These are phyloP conservation scores for Besnoitia besnoiti DNA, from an alignment of 169 alveolate genomes.

Conservation along the genomic window DNA sequence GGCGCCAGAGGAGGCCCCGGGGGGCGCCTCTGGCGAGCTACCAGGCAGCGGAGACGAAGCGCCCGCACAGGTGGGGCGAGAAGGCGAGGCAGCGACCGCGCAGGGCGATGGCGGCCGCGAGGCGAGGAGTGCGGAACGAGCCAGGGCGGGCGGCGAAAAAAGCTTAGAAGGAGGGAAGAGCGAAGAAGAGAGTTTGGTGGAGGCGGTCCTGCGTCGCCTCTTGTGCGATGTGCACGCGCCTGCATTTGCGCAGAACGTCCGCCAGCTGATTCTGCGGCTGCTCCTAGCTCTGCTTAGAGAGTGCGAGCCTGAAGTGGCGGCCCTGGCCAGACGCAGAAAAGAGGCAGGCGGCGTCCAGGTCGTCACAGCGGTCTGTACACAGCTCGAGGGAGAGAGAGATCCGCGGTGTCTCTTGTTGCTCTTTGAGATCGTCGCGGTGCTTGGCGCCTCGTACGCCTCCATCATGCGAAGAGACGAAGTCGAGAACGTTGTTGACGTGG, in stretches of 20 bases:
- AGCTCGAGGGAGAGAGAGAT: slow-evolving; percentile 69
- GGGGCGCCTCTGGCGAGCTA: neutral
- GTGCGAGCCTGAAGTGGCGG: neutral
- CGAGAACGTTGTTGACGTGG: slow-evolving; percentile 25
- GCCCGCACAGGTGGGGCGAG: neutral
- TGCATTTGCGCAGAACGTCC: slow-evolving; percentile 40
- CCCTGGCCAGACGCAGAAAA: neutral
- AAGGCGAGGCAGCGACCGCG: neutral
- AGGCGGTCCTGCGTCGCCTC: slow-evolving; percentile 18
- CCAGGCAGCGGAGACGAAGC: neutral
- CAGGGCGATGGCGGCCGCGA: neutral
- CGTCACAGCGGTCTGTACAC: slow-evolving; percentile 24
- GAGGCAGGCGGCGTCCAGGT: neutral
- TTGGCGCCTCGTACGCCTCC: slow-evolving; percentile 23
- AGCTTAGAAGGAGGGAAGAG: neutral
- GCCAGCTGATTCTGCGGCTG: slow-evolving; percentile 53
- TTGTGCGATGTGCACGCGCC: slow-evolving; percentile 58
- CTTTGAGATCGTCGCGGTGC: slow-evolving; percentile 29
- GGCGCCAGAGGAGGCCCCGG: slow-evolving; percentile 16
- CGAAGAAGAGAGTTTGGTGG: neutral
- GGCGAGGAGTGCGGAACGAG: no score
- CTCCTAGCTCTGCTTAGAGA: slow-evolving; percentile 40
- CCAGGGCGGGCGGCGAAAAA: no score
- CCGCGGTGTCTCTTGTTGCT: slow-evolving; percentile 67
- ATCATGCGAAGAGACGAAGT: neutral